These are phyloP conservation scores for Aspergillus aculeatinus DNA, from an alignment of 2,329 filamentous ascomycete genomes.

Conservation along the genomic window DNA sequence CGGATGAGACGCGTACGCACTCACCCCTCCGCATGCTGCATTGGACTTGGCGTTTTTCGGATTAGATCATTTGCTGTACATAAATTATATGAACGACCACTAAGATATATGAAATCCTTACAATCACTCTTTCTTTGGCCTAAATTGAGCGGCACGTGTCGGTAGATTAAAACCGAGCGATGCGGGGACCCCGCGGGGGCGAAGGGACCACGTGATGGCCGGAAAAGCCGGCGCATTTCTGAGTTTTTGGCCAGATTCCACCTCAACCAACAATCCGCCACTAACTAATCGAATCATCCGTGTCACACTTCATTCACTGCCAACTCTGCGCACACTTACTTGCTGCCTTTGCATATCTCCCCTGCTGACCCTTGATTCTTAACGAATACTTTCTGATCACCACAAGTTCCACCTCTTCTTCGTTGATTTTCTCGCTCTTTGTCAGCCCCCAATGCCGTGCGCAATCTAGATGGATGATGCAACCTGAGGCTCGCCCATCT, in stretches of 20 bases:
- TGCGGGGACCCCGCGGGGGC: not conserved
- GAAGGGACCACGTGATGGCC: not conserved
- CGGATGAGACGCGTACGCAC: not conserved
- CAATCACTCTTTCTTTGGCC: not conserved
- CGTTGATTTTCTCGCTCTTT: not conserved
- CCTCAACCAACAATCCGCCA: not conserved
- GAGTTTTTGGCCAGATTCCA: not conserved
- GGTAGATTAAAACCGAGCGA: not conserved
- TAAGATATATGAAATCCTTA: not conserved
- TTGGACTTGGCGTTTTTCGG: not conserved
- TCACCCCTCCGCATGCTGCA: not conserved
- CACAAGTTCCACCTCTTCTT: too few species aligned
- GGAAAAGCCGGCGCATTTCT: not conserved
- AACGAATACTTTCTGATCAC: not conserved
- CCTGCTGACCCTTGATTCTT: not conserved
- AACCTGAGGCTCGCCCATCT: constrained; percentile 35
- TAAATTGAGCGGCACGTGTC: not conserved
- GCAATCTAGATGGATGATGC: constrained; percentile 30
- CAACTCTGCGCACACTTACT: not conserved
- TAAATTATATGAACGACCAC: not conserved
- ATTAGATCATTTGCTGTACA: not conserved
- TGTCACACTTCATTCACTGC: not conserved
- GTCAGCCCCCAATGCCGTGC: not conserved
- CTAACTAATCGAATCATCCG: not conserved
- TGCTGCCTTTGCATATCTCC: not conserved